Percentiles rank a stretch among this genome's conserved stretches.
Conservation (phyloP, 208 protist species). For the Trichomonas tenax region DNA sequence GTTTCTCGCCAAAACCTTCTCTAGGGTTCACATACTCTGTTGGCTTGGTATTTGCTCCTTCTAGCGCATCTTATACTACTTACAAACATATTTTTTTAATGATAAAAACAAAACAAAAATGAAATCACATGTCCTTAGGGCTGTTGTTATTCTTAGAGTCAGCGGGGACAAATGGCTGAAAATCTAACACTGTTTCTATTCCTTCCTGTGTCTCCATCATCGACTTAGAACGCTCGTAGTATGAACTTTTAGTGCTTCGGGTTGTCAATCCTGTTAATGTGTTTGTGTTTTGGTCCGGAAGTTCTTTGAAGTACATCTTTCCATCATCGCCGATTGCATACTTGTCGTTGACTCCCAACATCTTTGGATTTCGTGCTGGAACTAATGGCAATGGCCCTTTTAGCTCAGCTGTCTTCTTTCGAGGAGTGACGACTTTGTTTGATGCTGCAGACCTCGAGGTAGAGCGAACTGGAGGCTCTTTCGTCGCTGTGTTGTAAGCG, state of each 20-base stretch:
- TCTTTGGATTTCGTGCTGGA: background rate
- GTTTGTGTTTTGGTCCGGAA: no score
- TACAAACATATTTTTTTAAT: no score
- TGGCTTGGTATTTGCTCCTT: no score
- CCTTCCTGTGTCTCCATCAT: background rate
- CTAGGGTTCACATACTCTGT: no score
- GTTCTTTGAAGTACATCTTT: conserved; percentile 5
- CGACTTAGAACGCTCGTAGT: background rate
- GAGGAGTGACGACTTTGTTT: background rate
- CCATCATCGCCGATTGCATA: background rate
- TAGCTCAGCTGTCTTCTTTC: background rate
- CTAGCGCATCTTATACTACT: no score
- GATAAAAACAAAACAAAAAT: no score
- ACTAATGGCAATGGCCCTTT: background rate
- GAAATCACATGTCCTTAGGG: background rate
- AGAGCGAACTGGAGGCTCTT: background rate
- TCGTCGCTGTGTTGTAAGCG: background rate
- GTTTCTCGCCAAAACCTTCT: no score
- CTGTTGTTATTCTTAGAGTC: background rate
- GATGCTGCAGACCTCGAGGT: background rate
- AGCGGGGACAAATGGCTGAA: background rate
- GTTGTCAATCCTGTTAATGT: background rate
- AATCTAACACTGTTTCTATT: background rate
- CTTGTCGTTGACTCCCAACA: background rate
- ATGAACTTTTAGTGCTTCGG: background rate